Evolutionary conservation across 129 eudicot genomes (phyloP), one percentile per base, ranked within the genome.

Genomic region (Chrysanthemum seticuspe): DNA sequence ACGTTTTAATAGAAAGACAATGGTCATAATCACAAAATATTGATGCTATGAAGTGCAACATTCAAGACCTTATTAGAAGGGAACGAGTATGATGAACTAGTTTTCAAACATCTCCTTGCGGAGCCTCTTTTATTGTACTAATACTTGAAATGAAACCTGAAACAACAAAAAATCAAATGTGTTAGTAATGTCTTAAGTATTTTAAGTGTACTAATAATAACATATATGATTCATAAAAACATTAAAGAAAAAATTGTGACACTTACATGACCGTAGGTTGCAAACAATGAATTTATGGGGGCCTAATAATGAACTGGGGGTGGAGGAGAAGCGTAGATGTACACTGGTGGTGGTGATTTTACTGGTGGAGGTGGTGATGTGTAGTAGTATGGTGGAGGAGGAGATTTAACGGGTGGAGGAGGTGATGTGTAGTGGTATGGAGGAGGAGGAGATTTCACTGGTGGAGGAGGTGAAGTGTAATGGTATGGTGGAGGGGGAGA

Each of bases 61-160:
- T 66, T 34, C 13, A 56, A 47, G 84, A 80, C 84, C 84, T 80
- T 80, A 80, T 80, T 80, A 23, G 31, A 63, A 52, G 55, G 31
- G 72, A 62, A 55, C 10, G 61, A 69, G 73, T 48, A 65, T 75
- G 73, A 70, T 63, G 54, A 63, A 74, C 54, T 76, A 53, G 45
- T 65, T 40, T 66, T 63, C 56, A 80, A 63, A 70, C 84, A 62
- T 70, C 80, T 80, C 73, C 54, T 55, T 65, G 67, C 0, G 69
- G 77, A 54, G 73, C 58, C 76, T 52, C 63, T 48, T 80, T 80
- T 80, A 80, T 80, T 80, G 29, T 45, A 70, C 16, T 44, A 25
- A 8, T 54, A 57, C 23, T 48, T 13, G 7, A 47, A 80, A 9
- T 47, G 65, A 74, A 80, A 73, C 80, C 79, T 72, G 48, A 5